Conservation (phyloP, 2,329 filamentous ascomycete species). For the Verticillium tricorpus region DNA sequence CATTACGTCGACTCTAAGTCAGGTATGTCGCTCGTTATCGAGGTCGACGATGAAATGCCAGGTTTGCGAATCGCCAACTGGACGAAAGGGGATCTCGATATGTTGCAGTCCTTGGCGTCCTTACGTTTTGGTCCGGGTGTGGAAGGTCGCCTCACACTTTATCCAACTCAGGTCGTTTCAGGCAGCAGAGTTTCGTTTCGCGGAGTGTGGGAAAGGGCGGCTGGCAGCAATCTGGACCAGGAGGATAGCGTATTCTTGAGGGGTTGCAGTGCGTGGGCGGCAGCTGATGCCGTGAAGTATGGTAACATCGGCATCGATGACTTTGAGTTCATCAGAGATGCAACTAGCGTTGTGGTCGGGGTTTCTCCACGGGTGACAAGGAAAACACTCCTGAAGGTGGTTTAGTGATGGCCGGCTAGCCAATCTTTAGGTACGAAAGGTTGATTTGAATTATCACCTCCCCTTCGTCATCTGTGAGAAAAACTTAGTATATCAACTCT, state of each 20-base stretch:
- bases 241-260: not conserved
- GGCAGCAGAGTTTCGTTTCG: not conserved
- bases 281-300: slow-evolving; percentile 11
- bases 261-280: not conserved
- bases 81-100: slow-evolving; percentile 1
- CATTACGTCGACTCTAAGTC: slow-evolving; percentile 6
- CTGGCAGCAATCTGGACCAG: not conserved
- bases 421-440: no score
- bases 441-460: no score
- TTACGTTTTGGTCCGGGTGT: not conserved
- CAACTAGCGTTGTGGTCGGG: not conserved
- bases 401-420: no score
- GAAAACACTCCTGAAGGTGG: no score
- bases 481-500: no score
- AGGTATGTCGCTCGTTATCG: not conserved
- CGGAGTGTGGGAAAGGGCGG: not conserved
- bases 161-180: not conserved
- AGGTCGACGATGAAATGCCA: not conserved
- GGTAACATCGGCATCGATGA: slow-evolving; percentile 13
- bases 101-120: not conserved
- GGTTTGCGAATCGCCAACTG: not conserved
- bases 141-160: not conserved
- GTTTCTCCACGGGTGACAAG: not conserved
- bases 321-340: slow-evolving; percentile 10
- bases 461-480: no score